Evolutionary conservation across 2,329 filamentous ascomycete genomes (phyloP), one percentile per base, ranked within the genome.

Genomic region (Botryotinia calthae): DNA sequence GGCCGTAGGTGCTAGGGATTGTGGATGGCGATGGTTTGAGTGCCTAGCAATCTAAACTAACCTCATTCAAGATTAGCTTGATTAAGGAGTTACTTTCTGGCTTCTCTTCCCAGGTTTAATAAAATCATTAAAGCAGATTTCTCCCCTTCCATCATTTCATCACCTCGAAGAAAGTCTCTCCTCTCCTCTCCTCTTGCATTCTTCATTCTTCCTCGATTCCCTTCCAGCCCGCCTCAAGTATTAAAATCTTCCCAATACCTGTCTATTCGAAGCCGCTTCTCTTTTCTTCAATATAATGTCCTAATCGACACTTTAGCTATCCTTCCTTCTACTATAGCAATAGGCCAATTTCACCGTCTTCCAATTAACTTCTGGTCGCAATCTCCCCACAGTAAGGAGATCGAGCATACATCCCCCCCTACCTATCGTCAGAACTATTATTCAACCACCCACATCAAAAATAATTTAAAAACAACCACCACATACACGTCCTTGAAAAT

Each of bases 81-180:
- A 25, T 18, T 34, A 51, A 51, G 63, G 28, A 51, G 44, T 66
- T 51, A 37, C 63, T 48, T 51, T 48, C 46, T 66, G 44, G 37
- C 37, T 46, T 31, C 22, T 31, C 64, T 54, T 25, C n/a, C 46
- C 14, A 51, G 22, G 42, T 64, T 48, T 65, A n/a, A 44, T 63
- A 63, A 61, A 64, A 54, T 51, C 64, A 66, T 66, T 66, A 51
- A 66, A 66, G 63, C 63, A 51, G 20, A 51, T 65, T 65, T 65
- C 63, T 51, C 44, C 63, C 63, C 31, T 42, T 63, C 37, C 40
- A 63, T 63, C 37, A 20, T n/a, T 44, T 28, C 42, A 64, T 46
- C 61, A 64, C 28, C 28, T 31, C 61, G 25, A 31, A 46, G 61
- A 64, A 64, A 64, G 40, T 64, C 61, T 64, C 40, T 34, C 34